phyloP scores from a whole-genome alignment of 371 early-diverging fungal genomes.

The Haplosporangium sp. region DNA sequence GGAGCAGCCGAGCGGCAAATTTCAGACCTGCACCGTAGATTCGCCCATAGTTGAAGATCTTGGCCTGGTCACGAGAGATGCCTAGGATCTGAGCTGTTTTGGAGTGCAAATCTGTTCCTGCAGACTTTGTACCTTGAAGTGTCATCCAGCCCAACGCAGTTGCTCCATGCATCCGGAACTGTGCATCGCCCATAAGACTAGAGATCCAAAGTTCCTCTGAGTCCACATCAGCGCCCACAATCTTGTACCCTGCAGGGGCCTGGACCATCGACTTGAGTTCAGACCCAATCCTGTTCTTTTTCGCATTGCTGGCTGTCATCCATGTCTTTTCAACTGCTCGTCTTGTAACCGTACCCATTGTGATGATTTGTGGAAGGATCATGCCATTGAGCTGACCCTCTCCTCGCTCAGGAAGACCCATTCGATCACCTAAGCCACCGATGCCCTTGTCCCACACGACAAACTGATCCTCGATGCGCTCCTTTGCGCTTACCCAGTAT shows the following conservation, averaged over 20 bases:
- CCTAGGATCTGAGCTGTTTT: conserved; percentile 90
- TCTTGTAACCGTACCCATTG: conserved; percentile 98
- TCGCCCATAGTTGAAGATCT: conserved; percentile 96
- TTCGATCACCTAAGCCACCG: conserved; percentile 27
- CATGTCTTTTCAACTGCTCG: conserved; percentile 95
- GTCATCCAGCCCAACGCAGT: conserved; percentile 98
- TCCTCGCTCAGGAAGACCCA: conserved; percentile 61
- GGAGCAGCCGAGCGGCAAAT: conserved; percentile 84
- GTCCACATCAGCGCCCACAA: conserved; percentile 98
- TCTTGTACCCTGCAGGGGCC: conserved; percentile 84
- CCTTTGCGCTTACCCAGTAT: conserved; percentile 94
- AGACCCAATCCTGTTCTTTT: conserved; percentile 90
- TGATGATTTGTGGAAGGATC: conserved; percentile 91
- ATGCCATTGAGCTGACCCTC: conserved; percentile 67
- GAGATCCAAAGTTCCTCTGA: conserved; percentile 98
- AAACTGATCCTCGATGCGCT: conserved; percentile 87
- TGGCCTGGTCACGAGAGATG: conserved; percentile 91
- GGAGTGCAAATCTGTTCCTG: conserved; percentile 94
- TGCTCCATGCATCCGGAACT: conserved; percentile 93
- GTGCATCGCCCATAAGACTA: conserved; percentile 93
- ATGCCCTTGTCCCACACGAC: conserved; percentile 78
- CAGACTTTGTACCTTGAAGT: conserved; percentile 91
- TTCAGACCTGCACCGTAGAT: conserved; percentile 96
- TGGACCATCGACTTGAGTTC: conserved; percentile 92
- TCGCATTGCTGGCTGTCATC: conserved; percentile 97